phyloP scores from a whole-genome alignment of 1,139 yeast genomes.

The Yamadazyma jaroonii region DNA sequence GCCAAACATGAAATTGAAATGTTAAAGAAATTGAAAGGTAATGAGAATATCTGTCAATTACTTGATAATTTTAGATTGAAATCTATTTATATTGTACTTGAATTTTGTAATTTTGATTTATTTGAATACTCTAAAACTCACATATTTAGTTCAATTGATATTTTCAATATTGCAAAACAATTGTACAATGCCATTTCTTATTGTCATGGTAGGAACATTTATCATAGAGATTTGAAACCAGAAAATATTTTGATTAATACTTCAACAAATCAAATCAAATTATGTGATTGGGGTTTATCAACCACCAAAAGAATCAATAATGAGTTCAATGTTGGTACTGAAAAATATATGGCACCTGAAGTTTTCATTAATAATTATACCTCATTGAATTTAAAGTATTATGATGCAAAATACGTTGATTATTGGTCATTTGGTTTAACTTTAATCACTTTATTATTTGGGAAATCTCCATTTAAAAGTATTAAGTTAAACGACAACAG shows the following conservation, averaged over 20 bases:
- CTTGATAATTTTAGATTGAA: slow-evolving; percentile 42
- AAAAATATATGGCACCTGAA: slow-evolving; percentile 60
- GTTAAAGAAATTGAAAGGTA: slow-evolving; percentile 32
- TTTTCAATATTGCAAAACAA: slow-evolving; percentile 30
- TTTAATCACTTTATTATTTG: slow-evolving; percentile 46
- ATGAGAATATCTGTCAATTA: slow-evolving; percentile 44
- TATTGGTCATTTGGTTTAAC: slow-evolving; percentile 46
- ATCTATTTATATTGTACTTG: slow-evolving; percentile 45
- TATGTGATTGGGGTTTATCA: slow-evolving; percentile 60
- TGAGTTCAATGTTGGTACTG: slow-evolving; percentile 55
- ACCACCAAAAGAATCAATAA: slow-evolving; percentile 32
- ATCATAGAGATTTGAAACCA: slow-evolving; percentile 55
- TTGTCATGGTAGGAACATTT: slow-evolving; percentile 43
- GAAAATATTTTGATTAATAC: slow-evolving; percentile 47
- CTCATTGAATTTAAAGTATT: slow-evolving; percentile 20
- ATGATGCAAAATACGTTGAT: slow-evolving; percentile 36
- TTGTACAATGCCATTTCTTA: slow-evolving; percentile 36
- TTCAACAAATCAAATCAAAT: slow-evolving; percentile 38
- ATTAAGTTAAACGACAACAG: slow-evolving; percentile 13
- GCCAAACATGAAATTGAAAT: slow-evolving; percentile 48
- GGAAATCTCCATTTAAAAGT: slow-evolving; percentile 42
- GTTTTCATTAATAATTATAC: slow-evolving; percentile 21
- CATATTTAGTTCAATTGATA: slow-evolving; percentile 21
- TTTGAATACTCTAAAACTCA: slow-evolving; percentile 20
- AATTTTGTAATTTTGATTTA: slow-evolving; percentile 40